phyloP scores from a whole-genome alignment of 1,284 basidiomycete genomes.

The Coriolopsis trogii region DNA sequence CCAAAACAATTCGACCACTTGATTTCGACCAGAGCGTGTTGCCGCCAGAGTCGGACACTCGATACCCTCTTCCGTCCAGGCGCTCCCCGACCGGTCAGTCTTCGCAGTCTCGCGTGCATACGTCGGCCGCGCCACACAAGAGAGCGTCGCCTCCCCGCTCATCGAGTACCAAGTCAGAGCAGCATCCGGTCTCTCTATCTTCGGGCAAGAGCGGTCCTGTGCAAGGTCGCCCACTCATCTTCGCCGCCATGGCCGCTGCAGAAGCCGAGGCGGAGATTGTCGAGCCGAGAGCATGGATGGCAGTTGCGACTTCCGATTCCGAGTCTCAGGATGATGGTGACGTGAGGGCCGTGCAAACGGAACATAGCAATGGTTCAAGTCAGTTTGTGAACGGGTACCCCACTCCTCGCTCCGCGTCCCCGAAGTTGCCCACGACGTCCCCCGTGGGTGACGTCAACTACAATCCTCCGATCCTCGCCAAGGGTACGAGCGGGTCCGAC shows the following conservation, averaged over 20 bases:
- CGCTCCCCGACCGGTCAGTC: constrained; percentile 16
- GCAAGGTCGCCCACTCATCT: constrained; percentile 35
- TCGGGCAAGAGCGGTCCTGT: constrained; percentile 21
- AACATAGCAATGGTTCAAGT: constrained; percentile 20
- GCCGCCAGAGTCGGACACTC: constrained; percentile 20
- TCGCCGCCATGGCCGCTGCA: constrained; percentile 32
- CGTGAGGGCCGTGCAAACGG: constrained; percentile 1
- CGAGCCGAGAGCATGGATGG: constrained; percentile 23
- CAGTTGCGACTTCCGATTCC: constrained; percentile 16
- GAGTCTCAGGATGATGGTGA: not conserved
- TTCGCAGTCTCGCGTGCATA: not conserved
- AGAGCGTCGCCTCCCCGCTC: constrained; percentile 6
- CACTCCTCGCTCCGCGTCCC: constrained; percentile 22
- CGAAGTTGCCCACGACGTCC: constrained; percentile 11
- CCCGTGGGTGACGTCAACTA: not conserved
- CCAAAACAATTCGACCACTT: constrained; percentile 12
- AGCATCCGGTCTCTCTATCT: not conserved
- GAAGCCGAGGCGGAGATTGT: constrained; percentile 26
- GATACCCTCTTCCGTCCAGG: constrained; percentile 20
- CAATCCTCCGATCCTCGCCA: not conserved
- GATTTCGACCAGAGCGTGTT: constrained; percentile 21
- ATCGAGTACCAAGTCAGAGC: not conserved
- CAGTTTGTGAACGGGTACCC: constrained; percentile 25
- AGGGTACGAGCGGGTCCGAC: constrained; percentile 2
- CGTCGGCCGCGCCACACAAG: constrained; percentile 3